Evolutionary conservation across 768 basidiomycete genomes (phyloP).

Genomic region (Leccinum boreale): DNA sequence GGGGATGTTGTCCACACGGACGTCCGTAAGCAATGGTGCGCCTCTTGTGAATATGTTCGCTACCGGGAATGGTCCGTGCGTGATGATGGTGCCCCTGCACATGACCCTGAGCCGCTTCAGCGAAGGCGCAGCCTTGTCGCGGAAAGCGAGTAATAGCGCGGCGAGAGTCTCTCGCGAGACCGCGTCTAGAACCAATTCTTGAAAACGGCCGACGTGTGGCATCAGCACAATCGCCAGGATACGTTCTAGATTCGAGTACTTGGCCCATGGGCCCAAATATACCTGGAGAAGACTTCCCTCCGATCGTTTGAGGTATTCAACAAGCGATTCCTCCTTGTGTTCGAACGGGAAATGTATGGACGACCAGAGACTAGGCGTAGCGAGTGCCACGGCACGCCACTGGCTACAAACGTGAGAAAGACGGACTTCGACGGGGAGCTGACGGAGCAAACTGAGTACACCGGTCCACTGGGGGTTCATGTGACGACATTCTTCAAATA

Average conservation of each 20-base stretch:
- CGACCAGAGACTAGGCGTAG: conserved; percentile 34
- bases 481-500: conserved; percentile 32
- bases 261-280: conserved; percentile 33
- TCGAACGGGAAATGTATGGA: conserved; percentile 31
- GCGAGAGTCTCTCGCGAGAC: conserved; percentile 30
- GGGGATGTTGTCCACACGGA: conserved; percentile 33
- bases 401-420: conserved; percentile 33
- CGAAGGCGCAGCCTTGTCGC: conserved; percentile 25
- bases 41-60: conserved; percentile 28
- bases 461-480: conserved; percentile 31
- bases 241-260: conserved; percentile 27
- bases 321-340: conserved; percentile 27
- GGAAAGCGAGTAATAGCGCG: conserved; percentile 21
- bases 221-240: conserved; percentile 23
- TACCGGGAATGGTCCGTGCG: conserved; percentile 26
- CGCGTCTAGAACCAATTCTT: conserved; percentile 29
- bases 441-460: conserved; percentile 31
- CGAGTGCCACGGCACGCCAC: conserved; percentile 35
- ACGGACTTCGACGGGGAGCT: conserved; percentile 32
- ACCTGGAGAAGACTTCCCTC: conserved; percentile 29
- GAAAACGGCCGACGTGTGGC: conserved; percentile 29
- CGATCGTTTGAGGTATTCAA: conserved; percentile 33
- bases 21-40: conserved; percentile 29
- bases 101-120: conserved; percentile 26
- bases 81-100: conserved; percentile 29